phyloP scores from a whole-genome alignment of 768 basidiomycete genomes.

The Crassisporium funariophilum region DNA sequence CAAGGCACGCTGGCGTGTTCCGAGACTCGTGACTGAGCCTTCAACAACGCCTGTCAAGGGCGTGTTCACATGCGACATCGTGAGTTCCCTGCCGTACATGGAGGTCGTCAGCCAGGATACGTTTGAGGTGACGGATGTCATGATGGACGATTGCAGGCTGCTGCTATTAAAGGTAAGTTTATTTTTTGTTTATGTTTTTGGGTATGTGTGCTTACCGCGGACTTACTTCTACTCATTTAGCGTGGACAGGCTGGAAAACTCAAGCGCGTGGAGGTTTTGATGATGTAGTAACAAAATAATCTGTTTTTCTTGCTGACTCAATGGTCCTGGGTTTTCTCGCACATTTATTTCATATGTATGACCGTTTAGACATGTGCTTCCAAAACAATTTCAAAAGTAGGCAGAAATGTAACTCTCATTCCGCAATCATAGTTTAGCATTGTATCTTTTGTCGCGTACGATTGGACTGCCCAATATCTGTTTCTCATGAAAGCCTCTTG shows the following conservation, averaged over 20 bases:
- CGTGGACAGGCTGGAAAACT: conserved; percentile 38
- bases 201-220: background rate
- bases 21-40: conserved; percentile 41
- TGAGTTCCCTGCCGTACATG: conserved; percentile 51
- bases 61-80: conserved; percentile 49
- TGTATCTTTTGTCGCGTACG: too few relatives aligned
- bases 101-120: conserved; percentile 50
- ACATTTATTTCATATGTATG: conserved; percentile 15
- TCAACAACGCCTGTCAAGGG: conserved; percentile 44
- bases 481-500: too few relatives aligned
- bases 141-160: conserved; percentile 57
- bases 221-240: conserved; percentile 27
- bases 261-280: conserved; percentile 45
- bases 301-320: background rate
- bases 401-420: too few relatives aligned
- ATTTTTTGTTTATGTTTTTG: conserved; percentile 1
- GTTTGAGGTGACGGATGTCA: conserved; percentile 55
- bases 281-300: conserved; percentile 34
- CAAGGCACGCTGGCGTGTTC: conserved; percentile 28
- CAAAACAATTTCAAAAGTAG: too few relatives aligned
- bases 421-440: too few relatives aligned
- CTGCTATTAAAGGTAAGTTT: conserved; percentile 48
- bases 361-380: too few relatives aligned
- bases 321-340: background rate
- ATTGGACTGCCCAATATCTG: too few relatives aligned